Percentiles rank a stretch among this genome's conserved stretches.
Evolutionary conservation across 441 rosid species (phyloP).

Genomic region (Bocquillonia castaneifolia): DNA sequence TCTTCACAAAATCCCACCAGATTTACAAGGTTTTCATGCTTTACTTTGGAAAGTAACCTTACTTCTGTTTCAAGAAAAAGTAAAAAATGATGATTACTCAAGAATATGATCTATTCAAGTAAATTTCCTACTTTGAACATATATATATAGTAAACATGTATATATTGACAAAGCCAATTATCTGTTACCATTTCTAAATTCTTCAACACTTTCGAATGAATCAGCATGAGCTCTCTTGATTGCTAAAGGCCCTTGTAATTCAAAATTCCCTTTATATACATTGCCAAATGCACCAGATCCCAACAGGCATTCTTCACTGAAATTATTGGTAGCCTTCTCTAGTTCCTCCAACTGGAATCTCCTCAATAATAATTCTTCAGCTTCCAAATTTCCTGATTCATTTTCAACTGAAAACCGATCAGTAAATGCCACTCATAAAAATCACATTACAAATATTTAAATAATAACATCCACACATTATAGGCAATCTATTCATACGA

Average conservation of each 20-base stretch:
- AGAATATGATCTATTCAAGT: too few species aligned
- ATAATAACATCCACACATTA: not conserved
- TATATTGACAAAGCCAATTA: not conserved
- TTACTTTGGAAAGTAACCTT: conserved; percentile 43
- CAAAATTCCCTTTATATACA: conserved; percentile 48
- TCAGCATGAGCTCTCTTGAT: conserved; percentile 52
- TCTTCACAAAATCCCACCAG: conserved; percentile 66
- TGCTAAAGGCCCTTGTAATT: conserved; percentile 38
- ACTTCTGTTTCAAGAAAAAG: conserved; percentile 48
- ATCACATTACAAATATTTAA: not conserved
- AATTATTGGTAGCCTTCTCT: conserved; percentile 41
- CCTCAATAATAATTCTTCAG: conserved; percentile 36
- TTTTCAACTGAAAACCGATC: not conserved
- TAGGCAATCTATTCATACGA: too few species aligned
- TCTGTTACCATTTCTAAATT: conserved; percentile 58
- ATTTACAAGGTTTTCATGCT: conserved; percentile 49
- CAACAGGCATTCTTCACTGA: conserved; percentile 42
- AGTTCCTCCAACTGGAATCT: conserved; percentile 41
- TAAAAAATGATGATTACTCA: not conserved
- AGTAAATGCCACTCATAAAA: not conserved
- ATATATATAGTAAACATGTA: not conserved
- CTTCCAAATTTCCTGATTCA: conserved; percentile 31
- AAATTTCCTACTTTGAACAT: not conserved
- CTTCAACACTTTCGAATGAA: conserved; percentile 50
- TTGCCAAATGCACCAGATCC: conserved; percentile 57